These are phyloP conservation scores for Eucommia ulmoides DNA, from an alignment of 257 asterid genomes.

Conservation along the genomic window DNA sequence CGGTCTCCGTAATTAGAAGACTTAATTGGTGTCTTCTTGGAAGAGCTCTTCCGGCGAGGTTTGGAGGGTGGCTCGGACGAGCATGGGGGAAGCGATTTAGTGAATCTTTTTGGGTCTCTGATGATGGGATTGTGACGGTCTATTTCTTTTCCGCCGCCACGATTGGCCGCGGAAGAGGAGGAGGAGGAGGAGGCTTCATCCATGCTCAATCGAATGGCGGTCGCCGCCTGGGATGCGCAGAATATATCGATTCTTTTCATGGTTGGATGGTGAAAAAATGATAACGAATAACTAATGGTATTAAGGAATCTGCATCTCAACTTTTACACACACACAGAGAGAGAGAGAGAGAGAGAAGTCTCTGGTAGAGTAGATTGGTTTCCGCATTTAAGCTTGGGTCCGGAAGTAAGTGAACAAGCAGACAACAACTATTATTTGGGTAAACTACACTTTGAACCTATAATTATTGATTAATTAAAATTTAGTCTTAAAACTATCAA, in stretches of 20 bases:
- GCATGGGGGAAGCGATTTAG: slow-evolving; percentile 17
- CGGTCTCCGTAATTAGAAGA: slow-evolving; percentile 13
- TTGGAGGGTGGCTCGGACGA: slow-evolving; percentile 16
- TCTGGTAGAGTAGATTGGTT: no score
- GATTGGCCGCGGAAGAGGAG: not conserved
- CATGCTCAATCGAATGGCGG: slow-evolving; percentile 44
- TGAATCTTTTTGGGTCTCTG: slow-evolving; percentile 27
- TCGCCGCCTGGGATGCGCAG: slow-evolving; percentile 60
- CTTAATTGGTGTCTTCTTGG: slow-evolving; percentile 9
- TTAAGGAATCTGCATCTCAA: slow-evolving; percentile 28
- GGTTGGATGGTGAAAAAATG: slow-evolving; percentile 7
- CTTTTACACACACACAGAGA: no score
- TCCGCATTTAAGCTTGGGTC: no score
- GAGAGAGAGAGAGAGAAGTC: no score
- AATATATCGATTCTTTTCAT: slow-evolving; percentile 55
- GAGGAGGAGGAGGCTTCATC: slow-evolving; percentile 18
- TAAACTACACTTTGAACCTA: no score
- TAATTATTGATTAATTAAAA: no score
- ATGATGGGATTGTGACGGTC: slow-evolving; percentile 43
- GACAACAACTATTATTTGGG: no score
- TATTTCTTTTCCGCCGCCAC: slow-evolving; percentile 16
- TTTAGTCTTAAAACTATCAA: no score
- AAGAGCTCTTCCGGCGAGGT: slow-evolving; percentile 13
- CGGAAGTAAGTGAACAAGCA: no score
- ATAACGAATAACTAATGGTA: slow-evolving; percentile 3